These are phyloP conservation scores for Penicillium fuscoglaucum DNA, from an alignment of 2,329 filamentous ascomycete genomes.

Conservation along the genomic window DNA sequence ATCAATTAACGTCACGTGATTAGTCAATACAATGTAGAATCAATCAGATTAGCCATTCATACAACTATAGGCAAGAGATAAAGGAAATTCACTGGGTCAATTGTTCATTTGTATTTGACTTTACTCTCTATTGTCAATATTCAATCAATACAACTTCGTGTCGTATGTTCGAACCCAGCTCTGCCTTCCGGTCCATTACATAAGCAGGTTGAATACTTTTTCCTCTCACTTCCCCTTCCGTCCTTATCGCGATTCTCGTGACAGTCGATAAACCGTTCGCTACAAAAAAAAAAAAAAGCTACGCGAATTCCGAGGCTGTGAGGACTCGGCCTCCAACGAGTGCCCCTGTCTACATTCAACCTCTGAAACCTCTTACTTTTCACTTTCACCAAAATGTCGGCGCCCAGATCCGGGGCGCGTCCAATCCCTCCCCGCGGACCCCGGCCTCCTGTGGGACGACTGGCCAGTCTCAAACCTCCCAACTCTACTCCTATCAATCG, in stretches of 20 bases:
- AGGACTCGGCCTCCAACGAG: constrained; percentile 7
- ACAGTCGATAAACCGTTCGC: constrained; percentile 8
- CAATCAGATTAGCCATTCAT: not conserved
- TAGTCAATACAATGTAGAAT: not conserved
- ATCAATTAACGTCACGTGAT: not conserved
- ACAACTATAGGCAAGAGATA: not conserved
- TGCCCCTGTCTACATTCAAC: not conserved
- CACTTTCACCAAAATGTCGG: constrained; percentile 30
- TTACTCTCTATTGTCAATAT: not conserved
- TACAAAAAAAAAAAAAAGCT: constrained; percentile 2
- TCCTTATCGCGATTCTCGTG: constrained; percentile 14
- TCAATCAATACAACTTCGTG: not conserved
- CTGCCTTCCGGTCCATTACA: not conserved
- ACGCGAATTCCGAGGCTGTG: not conserved
- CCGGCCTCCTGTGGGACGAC: constrained; percentile 37
- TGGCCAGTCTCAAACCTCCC: constrained; percentile 44
- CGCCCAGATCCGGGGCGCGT: constrained; percentile 36
- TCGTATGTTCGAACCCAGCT: not conserved
- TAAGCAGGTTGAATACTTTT: constrained; percentile 12
- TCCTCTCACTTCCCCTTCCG: not conserved
- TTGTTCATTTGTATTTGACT: not conserved
- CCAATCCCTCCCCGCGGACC: constrained; percentile 29
- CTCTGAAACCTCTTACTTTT: not conserved
- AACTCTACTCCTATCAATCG: constrained; percentile 41
- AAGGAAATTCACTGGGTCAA: not conserved